Conservation (phyloP, 768 basidiomycete genomes). For the Termitomyces sp. region DNA sequence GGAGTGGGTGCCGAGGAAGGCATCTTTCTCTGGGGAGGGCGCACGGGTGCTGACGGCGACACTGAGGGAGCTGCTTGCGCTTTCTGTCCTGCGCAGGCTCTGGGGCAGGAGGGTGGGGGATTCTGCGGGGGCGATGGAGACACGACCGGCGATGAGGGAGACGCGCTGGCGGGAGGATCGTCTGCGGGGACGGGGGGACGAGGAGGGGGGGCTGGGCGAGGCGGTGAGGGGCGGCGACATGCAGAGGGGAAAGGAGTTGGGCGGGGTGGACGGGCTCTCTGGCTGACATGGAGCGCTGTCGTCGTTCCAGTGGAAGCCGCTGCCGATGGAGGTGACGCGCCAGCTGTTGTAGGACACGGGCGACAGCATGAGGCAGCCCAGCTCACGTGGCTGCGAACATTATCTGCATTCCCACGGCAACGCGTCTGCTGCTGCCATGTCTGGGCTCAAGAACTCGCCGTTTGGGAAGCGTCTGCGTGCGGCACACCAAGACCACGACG, state of each 20-base stretch:
- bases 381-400: no score
- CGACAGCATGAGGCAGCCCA: no score
- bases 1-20: slow-evolving; percentile 59
- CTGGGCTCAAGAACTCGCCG: slow-evolving; percentile 78
- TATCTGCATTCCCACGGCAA: no score
- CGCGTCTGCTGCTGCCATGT: slow-evolving; percentile 38
- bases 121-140: slow-evolving; percentile 74
- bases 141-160: slow-evolving; percentile 78
- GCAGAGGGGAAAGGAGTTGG: slow-evolving; percentile 23
- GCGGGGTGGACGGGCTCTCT: slow-evolving; percentile 1
- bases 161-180: slow-evolving; percentile 84
- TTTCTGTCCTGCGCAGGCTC: slow-evolving; percentile 61
- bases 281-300: slow-evolving; percentile 21
- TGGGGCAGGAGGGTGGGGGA: slow-evolving; percentile 59
- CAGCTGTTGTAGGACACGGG: slow-evolving; percentile 46
- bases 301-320: slow-evolving; percentile 75
- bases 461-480: slow-evolving; percentile 83
- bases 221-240: slow-evolving; percentile 28
- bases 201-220: slow-evolving; percentile 38
- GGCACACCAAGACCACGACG: slow-evolving; percentile 36
- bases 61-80: slow-evolving; percentile 62
- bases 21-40: slow-evolving; percentile 56
- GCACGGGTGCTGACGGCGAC: slow-evolving; percentile 57
- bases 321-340: slow-evolving; percentile 82
- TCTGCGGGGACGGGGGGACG: slow-evolving; percentile 62